Evolutionary conservation across 192 early-diverging fungal species (phyloP).

Genomic region (Phycomyces blakesleeanus): DNA sequence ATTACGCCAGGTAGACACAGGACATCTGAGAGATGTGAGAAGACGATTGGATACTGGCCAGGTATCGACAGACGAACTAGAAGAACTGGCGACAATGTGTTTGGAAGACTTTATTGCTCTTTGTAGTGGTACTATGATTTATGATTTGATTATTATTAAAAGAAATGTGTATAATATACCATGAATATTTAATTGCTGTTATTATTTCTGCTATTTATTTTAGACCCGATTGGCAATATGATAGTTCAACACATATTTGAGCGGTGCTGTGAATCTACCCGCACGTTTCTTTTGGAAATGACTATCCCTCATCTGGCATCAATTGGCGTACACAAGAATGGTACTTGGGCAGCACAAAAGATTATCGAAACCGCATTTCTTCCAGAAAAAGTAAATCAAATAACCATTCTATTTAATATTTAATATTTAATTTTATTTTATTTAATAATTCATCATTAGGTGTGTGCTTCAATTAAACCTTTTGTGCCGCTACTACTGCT

Average conservation of each 20-base stretch:
- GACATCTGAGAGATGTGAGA: conserved; percentile 82
- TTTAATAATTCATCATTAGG: neutral
- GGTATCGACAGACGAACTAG: conserved; percentile 67
- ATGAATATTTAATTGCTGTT: neutral
- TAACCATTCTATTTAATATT: neutral
- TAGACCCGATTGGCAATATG: conserved; percentile 93
- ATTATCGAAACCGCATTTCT: conserved; percentile 87
- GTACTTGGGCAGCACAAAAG: conserved; percentile 99
- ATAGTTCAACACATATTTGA: conserved; percentile 92
- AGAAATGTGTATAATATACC: no score
- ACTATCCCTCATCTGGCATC: conserved; percentile 82
- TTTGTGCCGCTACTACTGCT: conserved; percentile 85
- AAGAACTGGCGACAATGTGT: conserved; percentile 71
- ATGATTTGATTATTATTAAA: no score
- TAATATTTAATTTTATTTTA: no score
- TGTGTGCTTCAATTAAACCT: conserved; percentile 33
- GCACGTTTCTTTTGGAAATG: conserved; percentile 67
- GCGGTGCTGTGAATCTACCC: conserved; percentile 63
- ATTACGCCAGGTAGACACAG: conserved; percentile 71
- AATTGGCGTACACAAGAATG: conserved; percentile 97
- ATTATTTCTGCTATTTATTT: conserved; percentile 49
- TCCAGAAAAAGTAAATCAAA: conserved; percentile 48
- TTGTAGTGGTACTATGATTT: conserved; percentile 68
- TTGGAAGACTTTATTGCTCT: conserved; percentile 85
- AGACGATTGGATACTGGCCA: conserved; percentile 78